Conservation (phyloP, 2,329 filamentous ascomycete genomes). For the Colletotrichum coccodes region DNA sequence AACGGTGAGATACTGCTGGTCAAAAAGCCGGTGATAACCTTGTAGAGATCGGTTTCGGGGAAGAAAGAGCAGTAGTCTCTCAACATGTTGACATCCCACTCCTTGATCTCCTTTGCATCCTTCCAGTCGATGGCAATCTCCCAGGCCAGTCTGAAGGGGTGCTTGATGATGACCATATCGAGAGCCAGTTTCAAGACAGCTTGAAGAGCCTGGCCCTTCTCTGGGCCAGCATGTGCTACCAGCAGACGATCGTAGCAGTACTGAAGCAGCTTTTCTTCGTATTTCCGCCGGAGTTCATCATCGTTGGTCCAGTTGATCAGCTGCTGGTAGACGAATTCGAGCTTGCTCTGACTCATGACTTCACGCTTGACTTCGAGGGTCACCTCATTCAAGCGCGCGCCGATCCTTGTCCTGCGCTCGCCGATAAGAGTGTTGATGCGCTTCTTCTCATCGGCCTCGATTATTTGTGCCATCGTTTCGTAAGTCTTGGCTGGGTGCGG, state of each 20-base stretch:
- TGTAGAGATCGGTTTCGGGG: conserved; percentile 82
- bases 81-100: conserved; percentile 82
- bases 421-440: conserved; percentile 90
- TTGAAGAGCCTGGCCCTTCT: conserved; percentile 77
- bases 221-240: conserved; percentile 69
- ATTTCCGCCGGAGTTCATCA: conserved; percentile 83
- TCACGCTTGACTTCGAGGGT: conserved; percentile 89
- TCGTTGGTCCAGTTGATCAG: conserved; percentile 92
- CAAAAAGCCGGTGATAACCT: conserved; percentile 84
- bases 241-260: conserved; percentile 83
- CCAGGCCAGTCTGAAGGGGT: conserved; percentile 91
- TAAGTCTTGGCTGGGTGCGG: conserved; percentile 85
- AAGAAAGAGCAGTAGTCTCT: conserved; percentile 86
- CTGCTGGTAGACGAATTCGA: conserved; percentile 84
- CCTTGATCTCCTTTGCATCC: conserved; percentile 77
- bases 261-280: conserved; percentile 90
- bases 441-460: conserved; percentile 88
- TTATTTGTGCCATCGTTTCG: conserved; percentile 82
- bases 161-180: conserved; percentile 96
- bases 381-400: conserved; percentile 84
- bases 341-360: conserved; percentile 77
- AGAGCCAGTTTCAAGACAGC: conserved; percentile 81
- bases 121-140: conserved; percentile 90
- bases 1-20: conserved; percentile 88
- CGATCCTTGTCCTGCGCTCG: conserved; percentile 87